Percentiles rank a stretch among this genome's conserved stretches.
These are phyloP conservation scores for Pezicula carpinea DNA, from an alignment of 2,329 filamentous ascomycete species.

Conservation along the genomic window DNA sequence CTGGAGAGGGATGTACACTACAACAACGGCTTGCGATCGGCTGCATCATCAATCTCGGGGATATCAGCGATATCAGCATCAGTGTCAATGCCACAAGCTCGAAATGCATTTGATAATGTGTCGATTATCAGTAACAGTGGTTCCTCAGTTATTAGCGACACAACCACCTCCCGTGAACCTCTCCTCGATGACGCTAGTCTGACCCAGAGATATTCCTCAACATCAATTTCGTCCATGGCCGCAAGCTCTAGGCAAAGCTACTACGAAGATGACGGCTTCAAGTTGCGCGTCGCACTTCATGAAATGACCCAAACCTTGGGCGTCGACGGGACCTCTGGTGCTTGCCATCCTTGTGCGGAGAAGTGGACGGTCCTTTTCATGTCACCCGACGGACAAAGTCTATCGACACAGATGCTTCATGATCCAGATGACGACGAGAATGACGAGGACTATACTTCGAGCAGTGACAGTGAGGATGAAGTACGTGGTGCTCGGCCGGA, in stretches of 20 bases:
- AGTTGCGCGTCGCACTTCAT: conserved; percentile 62
- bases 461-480: conserved; percentile 56
- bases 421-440: conserved; percentile 62
- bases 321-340: conserved; percentile 57
- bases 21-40: conserved; percentile 59
- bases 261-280: conserved; percentile 61
- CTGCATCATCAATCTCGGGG: conserved; percentile 62
- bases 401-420: conserved; percentile 70
- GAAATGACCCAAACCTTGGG: conserved; percentile 67
- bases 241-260: conserved; percentile 41
- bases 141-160: conserved; percentile 68
- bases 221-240: conserved; percentile 37
- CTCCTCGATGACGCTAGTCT: conserved; percentile 51
- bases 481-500: conserved; percentile 53
- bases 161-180: conserved; percentile 60
- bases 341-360: conserved; percentile 75
- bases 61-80: conserved; percentile 64
- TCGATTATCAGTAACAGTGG: conserved; percentile 70
- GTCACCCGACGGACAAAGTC: conserved; percentile 63
- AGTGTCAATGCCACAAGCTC: conserved; percentile 57
- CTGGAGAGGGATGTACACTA: conserved; percentile 45
- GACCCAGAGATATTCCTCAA: conserved; percentile 51
- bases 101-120: conserved; percentile 53
- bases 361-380: conserved; percentile 80
- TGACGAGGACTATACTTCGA: conserved; percentile 60